These are phyloP conservation scores for Scedosporium aurantiacum DNA, from an alignment of 2,329 filamentous ascomycete genomes.

Conservation along the genomic window DNA sequence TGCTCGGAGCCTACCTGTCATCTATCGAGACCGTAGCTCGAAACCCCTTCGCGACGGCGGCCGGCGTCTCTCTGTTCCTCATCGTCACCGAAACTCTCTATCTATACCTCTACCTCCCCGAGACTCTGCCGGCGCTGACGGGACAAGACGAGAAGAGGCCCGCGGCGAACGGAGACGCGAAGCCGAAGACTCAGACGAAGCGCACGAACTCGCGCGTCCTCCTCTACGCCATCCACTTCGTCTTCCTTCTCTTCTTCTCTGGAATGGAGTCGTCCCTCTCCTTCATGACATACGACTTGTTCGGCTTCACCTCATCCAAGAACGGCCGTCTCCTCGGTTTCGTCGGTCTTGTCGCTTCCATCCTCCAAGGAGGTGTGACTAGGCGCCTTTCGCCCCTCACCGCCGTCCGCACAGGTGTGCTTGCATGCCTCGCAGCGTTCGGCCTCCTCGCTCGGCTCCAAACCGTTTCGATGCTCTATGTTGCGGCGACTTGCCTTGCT, in stretches of 20 bases:
- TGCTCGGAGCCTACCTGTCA: slow-evolving; percentile 77
- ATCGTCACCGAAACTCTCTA: slow-evolving; percentile 83
- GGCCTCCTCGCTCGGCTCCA: slow-evolving; percentile 61
- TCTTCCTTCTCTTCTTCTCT: slow-evolving; percentile 92
- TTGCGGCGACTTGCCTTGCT: slow-evolving; percentile 72
- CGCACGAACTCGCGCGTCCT: slow-evolving; percentile 75
- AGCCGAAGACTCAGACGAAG: slow-evolving; percentile 14
- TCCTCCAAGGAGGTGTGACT: slow-evolving; percentile 90
- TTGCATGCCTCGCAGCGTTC: slow-evolving; percentile 70
- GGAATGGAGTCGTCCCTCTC: slow-evolving; percentile 97
- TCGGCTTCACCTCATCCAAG: slow-evolving; percentile 65
- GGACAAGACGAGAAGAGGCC: slow-evolving; percentile 14
- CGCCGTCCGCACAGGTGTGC: slow-evolving; percentile 68
- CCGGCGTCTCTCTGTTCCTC: slow-evolving; percentile 73
- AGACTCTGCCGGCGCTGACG: slow-evolving; percentile 61
- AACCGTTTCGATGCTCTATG: slow-evolving; percentile 61
- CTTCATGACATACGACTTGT: slow-evolving; percentile 95
- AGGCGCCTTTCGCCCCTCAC: slow-evolving; percentile 71
- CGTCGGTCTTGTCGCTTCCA: slow-evolving; percentile 78
- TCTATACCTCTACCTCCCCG: slow-evolving; percentile 72
- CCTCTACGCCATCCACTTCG: slow-evolving; percentile 76
- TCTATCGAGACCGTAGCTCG: slow-evolving; percentile 65
- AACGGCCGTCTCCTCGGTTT: slow-evolving; percentile 83
- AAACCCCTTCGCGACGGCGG: slow-evolving; percentile 90
- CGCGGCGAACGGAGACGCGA: slow-evolving; percentile 15